Base-by-base conservation (phyloP, 148 eudicot species). In the Spergularia marina region DNA sequence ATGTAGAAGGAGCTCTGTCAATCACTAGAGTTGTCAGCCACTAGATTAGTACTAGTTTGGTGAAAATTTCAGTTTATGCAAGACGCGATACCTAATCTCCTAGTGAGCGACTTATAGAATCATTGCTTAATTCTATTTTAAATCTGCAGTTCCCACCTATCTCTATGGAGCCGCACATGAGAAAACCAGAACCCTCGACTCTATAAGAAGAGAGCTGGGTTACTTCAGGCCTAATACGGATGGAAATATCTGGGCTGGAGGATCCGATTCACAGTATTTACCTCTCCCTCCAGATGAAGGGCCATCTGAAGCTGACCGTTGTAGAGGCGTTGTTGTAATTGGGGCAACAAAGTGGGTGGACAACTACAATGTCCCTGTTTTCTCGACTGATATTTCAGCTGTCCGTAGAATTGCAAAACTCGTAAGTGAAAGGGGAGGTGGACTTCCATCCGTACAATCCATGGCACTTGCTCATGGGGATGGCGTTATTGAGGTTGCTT, bases 321-420 rank as follows among this genome's bases (percentile, higher is more conserved):
- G 77, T 9, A 87, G 89, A 74, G 98, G 98, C 20, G 76, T 84
- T 21, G 72, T 90, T 30, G 87, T 85, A 8, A 74, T 94, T 66
- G 98, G 98, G 71, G 86, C 95, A 40, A 94, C 96, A 15, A 83
- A 54, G 52, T 94, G 98, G 98, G 91, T 94, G 12, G 98, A 85
- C 73, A 91, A 94, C 86, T 94, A 90, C 78, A 94, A 91, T 5
- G 84, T 94, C 47, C 98, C 98, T 1, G 76, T 91, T 55, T 84
- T 78, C 63, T 75, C 95, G 2, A 82, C 79, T 16, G 84, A 91
- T 74, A 84, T 94, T 72, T 74, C 86, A 51, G 73, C 81, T 16
- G 91, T 84, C 82, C 86, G 86, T 25, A 89, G 80, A 72, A 82
- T 94, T 30, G 92, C 97, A 5, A 89, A 85, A 78, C 83, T 83